Evolutionary conservation across 2,329 filamentous ascomycete species (phyloP).

Genomic region (Didymella pinodella): DNA sequence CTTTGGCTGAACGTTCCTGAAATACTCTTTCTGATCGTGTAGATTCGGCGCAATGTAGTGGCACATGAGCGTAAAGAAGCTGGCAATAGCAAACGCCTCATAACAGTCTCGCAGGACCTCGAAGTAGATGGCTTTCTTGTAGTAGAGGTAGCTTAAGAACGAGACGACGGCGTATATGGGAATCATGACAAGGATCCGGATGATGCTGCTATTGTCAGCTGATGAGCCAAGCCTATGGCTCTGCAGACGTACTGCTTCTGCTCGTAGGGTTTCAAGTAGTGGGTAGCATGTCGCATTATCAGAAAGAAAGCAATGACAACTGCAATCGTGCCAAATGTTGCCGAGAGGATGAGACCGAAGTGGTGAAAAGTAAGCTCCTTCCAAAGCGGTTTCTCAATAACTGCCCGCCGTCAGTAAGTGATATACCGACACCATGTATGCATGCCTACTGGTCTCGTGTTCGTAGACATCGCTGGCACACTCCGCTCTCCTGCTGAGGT

Average conservation of each 20-base stretch:
- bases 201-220: constrained; percentile 65
- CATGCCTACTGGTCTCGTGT: constrained; percentile 49
- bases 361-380: constrained; percentile 64
- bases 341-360: constrained; percentile 63
- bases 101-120: constrained; percentile 84
- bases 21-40: constrained; percentile 83
- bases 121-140: constrained; percentile 81
- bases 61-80: constrained; percentile 84
- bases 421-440: neutral
- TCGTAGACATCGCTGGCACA: constrained; percentile 28
- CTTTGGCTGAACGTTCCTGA: constrained; percentile 71
- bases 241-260: constrained; percentile 62
- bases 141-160: constrained; percentile 76
- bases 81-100: constrained; percentile 86
- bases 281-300: constrained; percentile 65
- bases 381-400: constrained; percentile 61
- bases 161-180: constrained; percentile 80
- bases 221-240: neutral
- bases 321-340: constrained; percentile 61
- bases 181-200: constrained; percentile 88
- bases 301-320: constrained; percentile 61
- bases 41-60: constrained; percentile 80
- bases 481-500: constrained; percentile 10
- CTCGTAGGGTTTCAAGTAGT: constrained; percentile 67
- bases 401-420: constrained; percentile 21